Evolutionary conservation across 768 basidiomycete genomes (phyloP), one percentile per base, ranked within the genome.

Genomic region (Saitozyma podzolica): DNA sequence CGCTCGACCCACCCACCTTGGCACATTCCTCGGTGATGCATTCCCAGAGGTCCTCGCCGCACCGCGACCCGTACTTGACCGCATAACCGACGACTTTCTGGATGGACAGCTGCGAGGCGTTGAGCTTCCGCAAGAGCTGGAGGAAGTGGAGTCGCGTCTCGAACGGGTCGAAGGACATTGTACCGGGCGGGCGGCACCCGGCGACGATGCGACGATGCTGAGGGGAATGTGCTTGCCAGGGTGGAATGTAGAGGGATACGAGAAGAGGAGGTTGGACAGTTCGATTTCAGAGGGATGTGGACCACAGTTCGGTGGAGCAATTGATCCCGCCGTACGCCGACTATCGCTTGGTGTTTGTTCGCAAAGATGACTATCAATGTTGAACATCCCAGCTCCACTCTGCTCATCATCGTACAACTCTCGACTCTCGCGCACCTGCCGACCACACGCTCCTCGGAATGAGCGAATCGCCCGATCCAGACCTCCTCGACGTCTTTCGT

Each of bases 31-130:
- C 92, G 29, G 92, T 80, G 45, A 95, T 85, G 69, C 92, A 94
- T 69, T 94, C 92, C 93, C 92, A 95, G 10, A 95, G 79, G 78
- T 96, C 92, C 71, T 95, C 92, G 7, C 90, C 92, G 59, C 91
- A 93, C 60, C 85, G 85, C 6, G 88, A 83, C 58, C 89, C 92
- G 73, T 89, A 88, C 77, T 92, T 92, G 59, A 93, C 83, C 0
- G 91, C 90, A 71, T 87, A 94, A 9, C 84, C 83, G 40, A 94
- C 92, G 42, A 90, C 88, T 77, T 89, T 90, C 78, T 91, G 89
- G 57, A 94, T 93, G 11, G 90, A 92, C 72, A 86, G 87, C 73
- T 92, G 91, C 39, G 91, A 89, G 83, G 89, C 89, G 68, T 86
- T 87, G 48, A 90, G 83, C 64, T 84, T 83, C 51, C 84, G 82